Base-by-base conservation (phyloP, 2,329 filamentous ascomycete species). In the Cytospora chrysosperma region DNA sequence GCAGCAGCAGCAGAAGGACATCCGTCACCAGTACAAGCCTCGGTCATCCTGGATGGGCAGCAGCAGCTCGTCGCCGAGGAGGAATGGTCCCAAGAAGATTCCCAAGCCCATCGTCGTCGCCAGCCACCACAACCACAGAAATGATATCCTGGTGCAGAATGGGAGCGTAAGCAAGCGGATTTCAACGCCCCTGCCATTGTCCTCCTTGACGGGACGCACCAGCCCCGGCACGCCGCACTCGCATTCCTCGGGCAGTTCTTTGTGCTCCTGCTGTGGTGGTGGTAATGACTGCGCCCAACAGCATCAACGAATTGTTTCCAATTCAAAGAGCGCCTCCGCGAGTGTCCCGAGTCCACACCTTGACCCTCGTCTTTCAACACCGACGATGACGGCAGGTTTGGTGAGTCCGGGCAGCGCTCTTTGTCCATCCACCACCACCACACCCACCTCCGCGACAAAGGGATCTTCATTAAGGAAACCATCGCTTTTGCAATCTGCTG, bases 181-280 rank as follows among this genome's bases (percentile, higher is more conserved):
- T 62, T 70, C 75, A 34, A 72, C 72, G 27, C 73, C 77, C 49
- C 63, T 77, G 27, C 76, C 79, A 56, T 73, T 76, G 53, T 65
- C 61, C n/a, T 56, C 56, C 26, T 54, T 61, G 12, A 24, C 57
- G 7, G 43, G 57, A 47, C 49, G 55, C 40, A 50, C 27, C 26
- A 64, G 57, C 37, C 65, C 69, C 59, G 73, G 73, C 56, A 75
- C 73, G 15, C 73, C 75, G 52, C 72, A 75, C 63, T 78, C 78
- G 28, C 68, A 68, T 51, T 69, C 70, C 19, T 61, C 80, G 27
- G 74, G 74, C 53, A 79, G 76, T 67, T 82, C 81, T 71, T 77
- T 82, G 69, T 79, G 76, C 68, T 79, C 76, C 66, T 78, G 72
- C 40, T 40, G 47, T 34, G 64, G 53, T 37, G 37, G 47, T 61